Base-by-base conservation (phyloP, 768 basidiomycete species). In the Cystofilobasidium macerans region DNA sequence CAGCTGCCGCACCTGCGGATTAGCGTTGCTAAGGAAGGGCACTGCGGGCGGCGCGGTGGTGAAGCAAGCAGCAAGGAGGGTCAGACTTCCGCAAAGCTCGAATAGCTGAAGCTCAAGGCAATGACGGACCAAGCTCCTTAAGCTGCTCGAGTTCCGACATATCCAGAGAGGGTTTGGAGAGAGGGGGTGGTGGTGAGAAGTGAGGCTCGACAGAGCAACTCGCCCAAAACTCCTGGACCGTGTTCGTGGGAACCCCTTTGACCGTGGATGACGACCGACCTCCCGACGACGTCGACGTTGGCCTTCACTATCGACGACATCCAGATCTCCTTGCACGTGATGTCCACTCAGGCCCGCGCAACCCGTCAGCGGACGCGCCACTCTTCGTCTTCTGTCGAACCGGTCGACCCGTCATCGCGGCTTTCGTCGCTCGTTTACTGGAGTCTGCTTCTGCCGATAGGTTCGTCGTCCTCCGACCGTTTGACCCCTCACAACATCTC, bases 1-100 rank as follows among this genome's bases (percentile, higher is more conserved):
- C 65, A 95, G 81, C 71, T 87, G 86, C 53, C 94, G 83, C 24
- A 87, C 93, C 72, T 90, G 85, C 0, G 88, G 89, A 71, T 93
- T 94, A 67, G 81, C 35, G 40, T 67, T 59, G 35, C 60, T 59
- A 16, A 67, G 61, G 59, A 67, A 67, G 38, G 65, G 65, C 28
- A 67, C 65, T 67, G 51, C 11, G 48, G 40, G 20, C 18, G 33
- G 33, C 14, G 33, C 20, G n/a, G n/a, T n/a, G n/a, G n/a, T n/a
- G n/a, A n/a, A n/a, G n/a, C n/a, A n/a, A n/a, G n/a, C n/a, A n/a
- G n/a, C n/a, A n/a, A n/a, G n/a, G n/a, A n/a, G n/a, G n/a, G n/a
- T n/a, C n/a, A n/a, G n/a, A n/a, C n/a, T n/a, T n/a, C n/a, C n/a
- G n/a, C n/a, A n/a, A n/a, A n/a, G n/a, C n/a, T n/a, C n/a, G n/a